Percentiles rank a stretch among this genome's conserved stretches.
These are phyloP conservation scores for Starmerella riodocensis DNA, from an alignment of 805 yeast genomes.

Conservation along the genomic window DNA sequence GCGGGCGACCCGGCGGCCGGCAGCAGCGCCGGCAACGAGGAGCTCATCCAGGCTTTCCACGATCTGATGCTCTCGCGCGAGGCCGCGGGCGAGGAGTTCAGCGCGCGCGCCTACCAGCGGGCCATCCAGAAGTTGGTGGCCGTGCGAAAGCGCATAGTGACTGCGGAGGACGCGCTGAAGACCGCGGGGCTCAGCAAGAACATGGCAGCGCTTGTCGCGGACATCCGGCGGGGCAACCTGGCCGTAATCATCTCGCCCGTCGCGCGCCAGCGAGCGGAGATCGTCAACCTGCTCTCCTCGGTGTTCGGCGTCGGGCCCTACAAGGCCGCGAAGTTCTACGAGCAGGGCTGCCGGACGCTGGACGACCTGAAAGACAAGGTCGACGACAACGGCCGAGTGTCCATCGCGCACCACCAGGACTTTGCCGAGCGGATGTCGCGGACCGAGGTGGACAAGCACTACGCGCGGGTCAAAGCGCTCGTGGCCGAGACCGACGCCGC, in stretches of 20 bases:
- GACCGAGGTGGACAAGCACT: constrained; percentile 34
- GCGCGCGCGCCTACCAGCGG: constrained; percentile 32
- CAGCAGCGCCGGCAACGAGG: constrained; percentile 21
- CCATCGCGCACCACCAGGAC: constrained; percentile 37
- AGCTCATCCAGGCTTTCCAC: constrained; percentile 26
- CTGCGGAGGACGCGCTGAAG: constrained; percentile 30
- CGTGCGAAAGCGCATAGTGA: constrained; percentile 24
- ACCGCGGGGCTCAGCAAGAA: constrained; percentile 33
- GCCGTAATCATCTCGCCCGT: constrained; percentile 5
- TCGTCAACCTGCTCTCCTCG: constrained; percentile 28
- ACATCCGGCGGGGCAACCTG: constrained; percentile 27
- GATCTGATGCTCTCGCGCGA: constrained; percentile 27
- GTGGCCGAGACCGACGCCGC: constrained; percentile 28
- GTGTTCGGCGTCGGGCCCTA: constrained; percentile 40
- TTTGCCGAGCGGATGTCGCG: constrained; percentile 37
- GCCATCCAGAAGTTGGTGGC: constrained; percentile 32
- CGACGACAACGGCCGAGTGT: constrained; percentile 29
- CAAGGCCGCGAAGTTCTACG: constrained; percentile 32
- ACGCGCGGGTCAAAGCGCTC: constrained; percentile 24
- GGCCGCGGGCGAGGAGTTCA: constrained; percentile 29
- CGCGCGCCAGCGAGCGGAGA: constrained; percentile 6
- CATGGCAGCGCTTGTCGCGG: constrained; percentile 36
- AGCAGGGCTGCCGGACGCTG: constrained; percentile 30
- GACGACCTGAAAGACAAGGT: constrained; percentile 30
- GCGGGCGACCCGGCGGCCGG: neutral